Conservation (phyloP, 1,284 basidiomycete genomes). For the Coniferiporia weirii region DNA sequence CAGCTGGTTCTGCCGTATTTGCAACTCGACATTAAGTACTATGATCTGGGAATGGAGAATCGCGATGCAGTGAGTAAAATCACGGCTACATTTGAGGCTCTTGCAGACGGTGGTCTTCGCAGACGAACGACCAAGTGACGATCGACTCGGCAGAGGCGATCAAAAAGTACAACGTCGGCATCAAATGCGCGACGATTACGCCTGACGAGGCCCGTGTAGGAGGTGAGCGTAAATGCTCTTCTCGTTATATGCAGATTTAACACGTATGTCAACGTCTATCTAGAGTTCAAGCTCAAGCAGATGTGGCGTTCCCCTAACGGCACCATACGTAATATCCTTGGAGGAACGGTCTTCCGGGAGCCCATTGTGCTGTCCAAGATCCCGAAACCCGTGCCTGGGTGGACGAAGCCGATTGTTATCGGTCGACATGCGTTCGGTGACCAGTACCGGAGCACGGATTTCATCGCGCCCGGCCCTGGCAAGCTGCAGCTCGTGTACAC, state of each 20-base stretch:
- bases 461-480: constrained; percentile 81
- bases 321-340: constrained; percentile 96
- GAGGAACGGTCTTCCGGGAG: constrained; percentile 97
- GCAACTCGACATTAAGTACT: constrained; percentile 97
- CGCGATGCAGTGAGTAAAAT: constrained; percentile 67
- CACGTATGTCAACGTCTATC: not conserved
- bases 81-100: not conserved
- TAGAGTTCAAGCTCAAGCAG: constrained; percentile 93
- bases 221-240: constrained; percentile 10
- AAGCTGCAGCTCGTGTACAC: constrained; percentile 88
- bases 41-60: constrained; percentile 90
- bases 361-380: constrained; percentile 92
- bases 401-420: constrained; percentile 95
- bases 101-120: not conserved
- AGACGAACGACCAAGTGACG: constrained; percentile 95
- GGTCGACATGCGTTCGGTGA: constrained; percentile 98
- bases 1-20: constrained; percentile 95
- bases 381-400: constrained; percentile 92
- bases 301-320: constrained; percentile 98
- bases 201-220: constrained; percentile 93
- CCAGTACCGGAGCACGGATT: constrained; percentile 92
- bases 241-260: not conserved
- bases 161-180: constrained; percentile 84
- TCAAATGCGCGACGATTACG: constrained; percentile 98
- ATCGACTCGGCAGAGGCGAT: constrained; percentile 92